These are phyloP conservation scores for Monilinia fructicola DNA, from an alignment of 2,329 filamentous ascomycete species.

Conservation along the genomic window DNA sequence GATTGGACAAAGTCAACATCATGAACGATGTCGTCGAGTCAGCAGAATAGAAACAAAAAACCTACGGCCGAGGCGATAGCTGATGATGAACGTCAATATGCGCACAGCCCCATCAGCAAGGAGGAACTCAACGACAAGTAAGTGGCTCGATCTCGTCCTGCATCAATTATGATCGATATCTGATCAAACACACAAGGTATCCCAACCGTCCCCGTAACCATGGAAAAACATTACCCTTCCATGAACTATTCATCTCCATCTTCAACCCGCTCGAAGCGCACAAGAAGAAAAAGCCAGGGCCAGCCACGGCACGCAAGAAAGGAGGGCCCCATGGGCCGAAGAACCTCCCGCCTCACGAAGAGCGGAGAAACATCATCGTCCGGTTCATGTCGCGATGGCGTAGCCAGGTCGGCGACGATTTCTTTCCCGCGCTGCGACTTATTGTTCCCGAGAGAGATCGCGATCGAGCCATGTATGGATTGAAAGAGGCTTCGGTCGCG, in stretches of 20 bases:
- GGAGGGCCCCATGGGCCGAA: slow-evolving; percentile 51
- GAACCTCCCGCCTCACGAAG: slow-evolving; percentile 70
- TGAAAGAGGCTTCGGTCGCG: slow-evolving; percentile 89
- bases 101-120: slow-evolving; percentile 43
- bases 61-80: slow-evolving; percentile 34
- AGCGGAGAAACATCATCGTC: slow-evolving; percentile 76
- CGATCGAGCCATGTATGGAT: slow-evolving; percentile 86
- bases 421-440: slow-evolving; percentile 88
- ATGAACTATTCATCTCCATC: slow-evolving; percentile 70
- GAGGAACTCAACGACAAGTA: slow-evolving; percentile 36
- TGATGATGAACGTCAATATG: slow-evolving; percentile 52
- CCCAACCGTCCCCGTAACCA: slow-evolving; percentile 81
- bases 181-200: slow-evolving; percentile 53
- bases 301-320: slow-evolving; percentile 55
- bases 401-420: slow-evolving; percentile 82
- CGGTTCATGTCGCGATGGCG: slow-evolving; percentile 86
- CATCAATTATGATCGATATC: neutral
- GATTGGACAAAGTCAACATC: neutral
- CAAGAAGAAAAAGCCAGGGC: slow-evolving; percentile 59
- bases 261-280: slow-evolving; percentile 81
- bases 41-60: slow-evolving; percentile 14
- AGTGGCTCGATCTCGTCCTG: slow-evolving; percentile 12
- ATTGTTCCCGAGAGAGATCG: slow-evolving; percentile 92
- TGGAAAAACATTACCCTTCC: slow-evolving; percentile 76
- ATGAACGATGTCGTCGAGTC: slow-evolving; percentile 23